Conservation (phyloP, 352 stramenopile species). For the Phytophthora fragariaefolia region DNA sequence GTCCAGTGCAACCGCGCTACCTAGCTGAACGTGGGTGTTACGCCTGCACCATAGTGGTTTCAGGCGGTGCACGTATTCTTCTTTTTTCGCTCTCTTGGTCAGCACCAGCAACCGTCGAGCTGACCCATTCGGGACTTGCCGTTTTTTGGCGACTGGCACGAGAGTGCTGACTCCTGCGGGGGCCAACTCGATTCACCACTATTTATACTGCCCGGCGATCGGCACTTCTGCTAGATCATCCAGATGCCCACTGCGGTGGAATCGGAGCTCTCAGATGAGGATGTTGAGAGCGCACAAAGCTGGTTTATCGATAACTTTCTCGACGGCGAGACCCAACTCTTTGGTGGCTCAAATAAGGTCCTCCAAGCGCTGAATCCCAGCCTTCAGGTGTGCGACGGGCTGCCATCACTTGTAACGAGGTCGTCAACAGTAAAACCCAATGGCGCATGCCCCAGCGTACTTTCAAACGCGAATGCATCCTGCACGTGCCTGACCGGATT, state of each 20-base stretch:
- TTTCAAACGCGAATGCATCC: constrained; percentile 42
- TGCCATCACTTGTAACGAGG: constrained; percentile 38
- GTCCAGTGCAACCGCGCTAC: constrained; percentile 12
- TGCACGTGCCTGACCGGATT: constrained; percentile 50
- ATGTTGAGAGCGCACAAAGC: constrained; percentile 28
- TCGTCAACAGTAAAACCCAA: constrained; percentile 35
- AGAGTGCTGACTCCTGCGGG: constrained; percentile 12
- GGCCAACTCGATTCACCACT: constrained; percentile 11
- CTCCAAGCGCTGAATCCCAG: constrained; percentile 9
- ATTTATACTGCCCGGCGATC: constrained; percentile 21
- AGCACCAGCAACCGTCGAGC: constrained; percentile 1
- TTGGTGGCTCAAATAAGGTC: constrained; percentile 22
- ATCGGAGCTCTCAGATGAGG: constrained; percentile 3
- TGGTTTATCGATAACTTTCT: constrained; percentile 43
- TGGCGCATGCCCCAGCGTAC: constrained; percentile 31
- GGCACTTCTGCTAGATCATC: constrained; percentile 3
- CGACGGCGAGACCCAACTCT: constrained; percentile 43
- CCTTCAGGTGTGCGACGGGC: constrained; percentile 30
- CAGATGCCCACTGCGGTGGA: constrained; percentile 8
- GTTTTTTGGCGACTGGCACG: constrained; percentile 4
- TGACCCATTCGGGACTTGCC: constrained; percentile 12
- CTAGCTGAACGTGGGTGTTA: constrained; percentile 6
- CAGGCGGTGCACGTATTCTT: constrained; percentile 13
- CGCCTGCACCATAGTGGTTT: background rate
- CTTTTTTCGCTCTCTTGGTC: constrained; percentile 18